A percentile compares a stretch with the other conserved stretches of the same genome.
These are phyloP conservation scores for Termitomyces sp. DNA, from an alignment of 768 basidiomycete species.

Conservation along the genomic window DNA sequence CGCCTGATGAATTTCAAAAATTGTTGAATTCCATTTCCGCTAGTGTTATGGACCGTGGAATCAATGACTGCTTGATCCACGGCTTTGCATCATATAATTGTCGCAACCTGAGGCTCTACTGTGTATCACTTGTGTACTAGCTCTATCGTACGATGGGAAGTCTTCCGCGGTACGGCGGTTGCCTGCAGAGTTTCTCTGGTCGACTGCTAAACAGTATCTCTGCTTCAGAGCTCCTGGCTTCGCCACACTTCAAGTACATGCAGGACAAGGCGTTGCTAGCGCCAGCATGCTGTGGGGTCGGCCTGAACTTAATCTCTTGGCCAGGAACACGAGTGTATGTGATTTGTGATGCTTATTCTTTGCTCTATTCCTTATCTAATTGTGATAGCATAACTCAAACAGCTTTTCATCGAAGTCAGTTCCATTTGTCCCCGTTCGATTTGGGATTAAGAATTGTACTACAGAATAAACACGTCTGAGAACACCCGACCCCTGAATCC, in stretches of 20 bases:
- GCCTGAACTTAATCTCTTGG: background rate
- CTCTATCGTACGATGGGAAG: background rate
- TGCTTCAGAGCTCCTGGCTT: background rate
- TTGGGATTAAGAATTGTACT: too few relatives aligned
- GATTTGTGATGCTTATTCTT: background rate
- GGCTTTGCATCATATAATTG: background rate
- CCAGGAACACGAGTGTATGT: background rate
- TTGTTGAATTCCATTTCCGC: background rate
- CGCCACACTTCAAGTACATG: constrained; percentile 2
- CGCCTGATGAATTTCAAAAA: background rate
- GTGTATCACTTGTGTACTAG: background rate
- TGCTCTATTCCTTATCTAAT: background rate
- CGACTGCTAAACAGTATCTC: background rate
- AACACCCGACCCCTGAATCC: background rate
- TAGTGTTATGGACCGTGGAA: too few relatives aligned
- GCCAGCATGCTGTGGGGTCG: background rate
- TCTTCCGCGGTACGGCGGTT: background rate
- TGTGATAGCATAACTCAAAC: background rate
- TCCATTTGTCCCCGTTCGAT: background rate
- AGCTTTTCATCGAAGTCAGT: background rate
- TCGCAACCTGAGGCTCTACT: background rate
- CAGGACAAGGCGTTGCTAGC: background rate
- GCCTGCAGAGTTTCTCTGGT: background rate
- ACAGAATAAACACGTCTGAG: background rate
- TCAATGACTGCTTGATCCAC: background rate